Percentiles rank a stretch among this genome's conserved stretches.
These are phyloP conservation scores for Metarhizium album DNA, from an alignment of 2,329 filamentous ascomycete species.

Conservation along the genomic window DNA sequence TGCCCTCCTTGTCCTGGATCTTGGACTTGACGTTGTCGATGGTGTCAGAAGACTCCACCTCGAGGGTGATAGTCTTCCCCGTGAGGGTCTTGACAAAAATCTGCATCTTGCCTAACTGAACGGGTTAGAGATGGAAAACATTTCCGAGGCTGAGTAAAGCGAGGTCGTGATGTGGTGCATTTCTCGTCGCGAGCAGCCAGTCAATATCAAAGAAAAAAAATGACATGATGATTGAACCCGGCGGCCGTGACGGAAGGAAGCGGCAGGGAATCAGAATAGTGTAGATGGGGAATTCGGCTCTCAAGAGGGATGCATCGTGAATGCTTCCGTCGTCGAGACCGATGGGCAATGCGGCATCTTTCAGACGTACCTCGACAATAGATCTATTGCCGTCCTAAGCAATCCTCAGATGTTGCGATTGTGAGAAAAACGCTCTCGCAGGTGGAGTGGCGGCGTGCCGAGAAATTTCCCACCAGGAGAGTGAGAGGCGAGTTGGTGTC, in stretches of 20 bases:
- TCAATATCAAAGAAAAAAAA: neutral
- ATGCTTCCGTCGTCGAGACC: slow-evolving; percentile 17
- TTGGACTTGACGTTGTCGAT: slow-evolving; percentile 99
- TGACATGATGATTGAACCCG: neutral
- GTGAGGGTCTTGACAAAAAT: slow-evolving; percentile 81
- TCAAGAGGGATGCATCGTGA: slow-evolving; percentile 21
- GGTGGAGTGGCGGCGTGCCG: slow-evolving; percentile 19
- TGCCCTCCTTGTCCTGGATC: slow-evolving; percentile 98
- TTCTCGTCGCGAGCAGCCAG: neutral
- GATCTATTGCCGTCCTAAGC: slow-evolving; percentile 51
- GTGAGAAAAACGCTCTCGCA: slow-evolving; percentile 14
- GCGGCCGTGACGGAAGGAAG: slow-evolving; percentile 6
- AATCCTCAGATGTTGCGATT: slow-evolving; percentile 44
- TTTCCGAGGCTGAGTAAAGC: neutral
- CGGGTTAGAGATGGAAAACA: slow-evolving; percentile 27
- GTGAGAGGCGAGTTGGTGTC: slow-evolving; percentile 8
- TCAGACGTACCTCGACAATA: slow-evolving; percentile 54
- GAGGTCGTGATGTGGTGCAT: neutral
- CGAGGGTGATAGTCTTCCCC: slow-evolving; percentile 99
- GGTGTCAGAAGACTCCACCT: slow-evolving; percentile 99
- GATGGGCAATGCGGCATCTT: slow-evolving; percentile 32
- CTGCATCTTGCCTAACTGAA: slow-evolving; percentile 56
- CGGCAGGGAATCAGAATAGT: slow-evolving; percentile 10
- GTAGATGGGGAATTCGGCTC: slow-evolving; percentile 9
- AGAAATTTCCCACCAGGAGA: slow-evolving; percentile 16